Evolutionary conservation across 768 basidiomycete genomes (phyloP).

Genomic region (Phanerodontia chrysosporium): DNA sequence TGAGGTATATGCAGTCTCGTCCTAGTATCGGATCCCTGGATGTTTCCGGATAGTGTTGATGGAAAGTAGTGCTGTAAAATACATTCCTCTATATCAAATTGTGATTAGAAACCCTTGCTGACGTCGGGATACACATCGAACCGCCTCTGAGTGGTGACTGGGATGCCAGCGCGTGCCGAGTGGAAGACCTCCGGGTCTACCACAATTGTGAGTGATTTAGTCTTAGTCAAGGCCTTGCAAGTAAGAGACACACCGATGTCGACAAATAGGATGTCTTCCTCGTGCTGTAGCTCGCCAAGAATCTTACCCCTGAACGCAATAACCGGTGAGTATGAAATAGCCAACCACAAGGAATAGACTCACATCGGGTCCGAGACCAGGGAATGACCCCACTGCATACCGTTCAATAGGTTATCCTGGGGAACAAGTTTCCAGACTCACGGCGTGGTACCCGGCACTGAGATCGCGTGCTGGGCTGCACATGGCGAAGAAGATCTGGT

Average conservation of each 20-base stretch:
- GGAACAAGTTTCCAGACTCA: slow-evolving; percentile 31
- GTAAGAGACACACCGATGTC: slow-evolving; percentile 63
- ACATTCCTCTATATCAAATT: neutral
- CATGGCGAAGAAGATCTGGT: slow-evolving; percentile 95
- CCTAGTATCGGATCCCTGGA: neutral
- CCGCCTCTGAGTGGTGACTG: slow-evolving; percentile 86
- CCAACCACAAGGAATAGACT: slow-evolving; percentile 23
- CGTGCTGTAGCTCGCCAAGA: slow-evolving; percentile 68
- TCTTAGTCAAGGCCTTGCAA: too few relatives aligned
- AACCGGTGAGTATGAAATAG: neutral
- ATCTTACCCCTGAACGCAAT: slow-evolving; percentile 60
- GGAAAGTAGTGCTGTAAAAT: neutral
- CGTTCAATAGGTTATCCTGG: neutral
- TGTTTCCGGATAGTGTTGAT: too few relatives aligned
- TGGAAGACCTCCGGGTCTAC: slow-evolving; percentile 59
- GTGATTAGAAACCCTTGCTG: slow-evolving; percentile 26
- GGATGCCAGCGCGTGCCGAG: slow-evolving; percentile 76
- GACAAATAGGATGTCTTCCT: slow-evolving; percentile 74
- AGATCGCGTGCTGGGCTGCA: slow-evolving; percentile 90
- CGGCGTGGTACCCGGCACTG: slow-evolving; percentile 83
- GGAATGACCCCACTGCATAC: slow-evolving; percentile 77
- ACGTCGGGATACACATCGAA: slow-evolving; percentile 92
- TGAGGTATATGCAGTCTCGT: neutral
- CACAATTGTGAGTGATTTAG: neutral
- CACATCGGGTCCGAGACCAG: slow-evolving; percentile 90